Base-by-base conservation (phyloP, 2,329 filamentous ascomycete genomes). In the Erysiphe pulchra region DNA sequence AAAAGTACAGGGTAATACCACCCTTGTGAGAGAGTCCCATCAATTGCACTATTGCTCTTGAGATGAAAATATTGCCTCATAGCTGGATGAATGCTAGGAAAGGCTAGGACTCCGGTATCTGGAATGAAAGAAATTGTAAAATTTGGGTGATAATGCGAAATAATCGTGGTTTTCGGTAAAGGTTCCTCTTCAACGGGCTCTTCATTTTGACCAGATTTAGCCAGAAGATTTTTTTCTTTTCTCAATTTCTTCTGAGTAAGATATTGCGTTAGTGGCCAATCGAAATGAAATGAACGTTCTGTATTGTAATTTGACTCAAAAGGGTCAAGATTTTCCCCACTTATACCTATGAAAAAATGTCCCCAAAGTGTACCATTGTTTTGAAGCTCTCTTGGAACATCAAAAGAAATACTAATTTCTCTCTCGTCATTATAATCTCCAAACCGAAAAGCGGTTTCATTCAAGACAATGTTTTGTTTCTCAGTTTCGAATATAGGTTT, bases 1-100 rank as follows among this genome's bases (percentile, higher is more conserved):
- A 84, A 98, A 36, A 95, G 64, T 40, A 94, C 73, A 4, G 90
- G 90, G 57, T 80, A 78, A 54, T 95, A 98, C 86, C 86, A 98
- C 49, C 79, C 78, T 62, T 95, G 84, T 62, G 86, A 73, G 34
- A 90, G 90, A 13, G 75, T 75, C 1, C 69, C 75, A 60, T 98
- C 90, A 49, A 90, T 75, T 40, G 84, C 81, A 42, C 80, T 81
- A 2, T 75, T 85, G 1, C 72, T 61, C 60, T 95, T 90, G 31
- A 93, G 69, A 41, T 76, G 75, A 34, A 94, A 65, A 58, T 80
- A 90, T 55, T 84, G 77, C 45, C 78, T 74, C 47, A 81, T 65
- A 0, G 83, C 80, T 1, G 82, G 80, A 50, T 82, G 77, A 52
- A 86, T 65, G 46, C 67, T 65, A 18, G 68, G 66, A 52, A 75